A percentile compares a stretch with the other conserved stretches of the same genome.
These are phyloP conservation scores for Lecanicillium sp. DNA, from an alignment of 2,329 filamentous ascomycete species.

Conservation along the genomic window DNA sequence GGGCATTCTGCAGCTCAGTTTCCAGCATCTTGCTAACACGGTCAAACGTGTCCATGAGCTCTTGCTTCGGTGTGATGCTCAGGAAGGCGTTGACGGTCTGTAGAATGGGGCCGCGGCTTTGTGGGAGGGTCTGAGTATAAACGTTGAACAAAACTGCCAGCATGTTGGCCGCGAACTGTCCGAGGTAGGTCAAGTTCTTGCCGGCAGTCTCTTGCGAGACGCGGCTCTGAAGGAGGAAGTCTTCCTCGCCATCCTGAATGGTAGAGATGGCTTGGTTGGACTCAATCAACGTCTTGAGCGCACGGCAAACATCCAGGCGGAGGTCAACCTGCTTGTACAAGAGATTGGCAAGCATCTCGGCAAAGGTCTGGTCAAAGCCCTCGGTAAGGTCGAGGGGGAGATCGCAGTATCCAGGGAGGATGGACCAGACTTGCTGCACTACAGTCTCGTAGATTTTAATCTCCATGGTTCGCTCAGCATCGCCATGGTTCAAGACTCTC, in stretches of 20 bases:
- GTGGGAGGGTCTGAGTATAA: slow-evolving; percentile 90
- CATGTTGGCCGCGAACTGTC: slow-evolving; percentile 75
- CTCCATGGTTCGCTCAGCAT: slow-evolving; percentile 85
- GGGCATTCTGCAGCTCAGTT: slow-evolving; percentile 50
- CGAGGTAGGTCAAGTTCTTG: slow-evolving; percentile 76
- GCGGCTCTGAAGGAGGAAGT: slow-evolving; percentile 69
- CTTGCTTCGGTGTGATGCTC: slow-evolving; percentile 71
- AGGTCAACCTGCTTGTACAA: slow-evolving; percentile 88
- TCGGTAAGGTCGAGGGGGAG: slow-evolving; percentile 70
- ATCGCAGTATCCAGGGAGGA: slow-evolving; percentile 90
- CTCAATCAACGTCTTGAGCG: slow-evolving; percentile 79
- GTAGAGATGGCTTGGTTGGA: slow-evolving; percentile 78
- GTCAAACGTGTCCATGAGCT: slow-evolving; percentile 82
- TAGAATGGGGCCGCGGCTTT: slow-evolving; percentile 83
- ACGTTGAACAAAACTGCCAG: slow-evolving; percentile 98
- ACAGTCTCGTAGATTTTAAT: slow-evolving; percentile 97
- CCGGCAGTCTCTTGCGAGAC: slow-evolving; percentile 67
- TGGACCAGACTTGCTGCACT: slow-evolving; percentile 91
- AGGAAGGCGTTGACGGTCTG: slow-evolving; percentile 93
- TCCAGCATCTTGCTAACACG: slow-evolving; percentile 82
- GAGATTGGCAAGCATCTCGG: slow-evolving; percentile 83
- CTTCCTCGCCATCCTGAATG: slow-evolving; percentile 60
- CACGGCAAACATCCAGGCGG: slow-evolving; percentile 78
- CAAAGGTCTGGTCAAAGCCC: slow-evolving; percentile 80
- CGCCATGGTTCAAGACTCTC: slow-evolving; percentile 73